phyloP scores from a whole-genome alignment of 495 filamentous ascomycete genomes.

The Cercophora newfieldiana region DNA sequence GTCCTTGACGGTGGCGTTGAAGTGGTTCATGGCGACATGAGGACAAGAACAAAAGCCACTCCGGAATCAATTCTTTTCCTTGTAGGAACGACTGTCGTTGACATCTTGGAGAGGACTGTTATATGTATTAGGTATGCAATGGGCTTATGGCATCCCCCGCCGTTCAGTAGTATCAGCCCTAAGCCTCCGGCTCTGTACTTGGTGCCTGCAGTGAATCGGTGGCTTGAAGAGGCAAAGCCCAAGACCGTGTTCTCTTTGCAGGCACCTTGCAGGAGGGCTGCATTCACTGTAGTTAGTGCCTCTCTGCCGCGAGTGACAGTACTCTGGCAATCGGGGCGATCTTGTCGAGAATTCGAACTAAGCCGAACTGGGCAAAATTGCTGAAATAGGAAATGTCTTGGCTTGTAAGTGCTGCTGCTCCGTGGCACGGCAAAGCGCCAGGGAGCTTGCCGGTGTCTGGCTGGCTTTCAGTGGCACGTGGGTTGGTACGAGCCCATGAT shows the following conservation, averaged over 20 bases:
- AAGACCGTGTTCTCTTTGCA: neutral
- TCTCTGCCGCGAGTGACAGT: neutral
- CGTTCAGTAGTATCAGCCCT: neutral
- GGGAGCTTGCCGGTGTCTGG: neutral
- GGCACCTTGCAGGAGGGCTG: neutral
- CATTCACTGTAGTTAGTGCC: too few relatives aligned
- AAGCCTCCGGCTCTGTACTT: neutral
- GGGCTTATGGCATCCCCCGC: neutral
- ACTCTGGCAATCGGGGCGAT: neutral
- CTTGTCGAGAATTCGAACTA: slow-evolving; percentile 5
- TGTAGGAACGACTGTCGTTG: neutral
- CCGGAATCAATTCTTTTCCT: too few relatives aligned
- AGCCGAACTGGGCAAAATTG: neutral
- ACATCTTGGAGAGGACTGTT: neutral
- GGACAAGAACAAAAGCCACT: neutral
- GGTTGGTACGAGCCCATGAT: neutral
- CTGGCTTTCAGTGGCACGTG: neutral
- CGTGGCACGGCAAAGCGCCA: too few relatives aligned
- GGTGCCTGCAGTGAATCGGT: neutral
- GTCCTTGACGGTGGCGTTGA: slow-evolving; percentile 33
- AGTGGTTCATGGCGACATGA: slow-evolving; percentile 31
- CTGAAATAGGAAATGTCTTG: neutral
- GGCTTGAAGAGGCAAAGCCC: neutral
- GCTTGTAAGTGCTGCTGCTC: too few relatives aligned
- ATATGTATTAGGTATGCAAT: neutral